Percentiles rank a stretch among this genome's conserved stretches.
These are phyloP conservation scores for Lolium multiflorum DNA, from an alignment of 176 grass and related monocot genomes.

Conservation along the genomic window DNA sequence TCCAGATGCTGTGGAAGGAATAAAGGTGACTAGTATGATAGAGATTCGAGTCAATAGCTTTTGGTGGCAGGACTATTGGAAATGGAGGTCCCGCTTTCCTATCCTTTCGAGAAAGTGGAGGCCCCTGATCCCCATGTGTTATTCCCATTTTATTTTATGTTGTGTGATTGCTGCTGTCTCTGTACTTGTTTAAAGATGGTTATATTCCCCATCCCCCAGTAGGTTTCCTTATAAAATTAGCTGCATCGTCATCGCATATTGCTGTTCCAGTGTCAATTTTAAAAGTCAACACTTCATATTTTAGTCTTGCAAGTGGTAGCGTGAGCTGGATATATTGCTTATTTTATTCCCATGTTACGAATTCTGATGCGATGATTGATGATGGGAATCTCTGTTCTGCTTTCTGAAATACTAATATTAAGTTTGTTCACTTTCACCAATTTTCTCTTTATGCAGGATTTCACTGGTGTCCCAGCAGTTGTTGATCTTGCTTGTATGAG, in stretches of 20 bases:
- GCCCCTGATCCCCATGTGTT: slow-evolving; percentile 17
- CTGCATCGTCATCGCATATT: neutral
- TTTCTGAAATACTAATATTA: slow-evolving; percentile 12
- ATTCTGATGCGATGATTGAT: slow-evolving; percentile 9
- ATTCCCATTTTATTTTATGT: slow-evolving; percentile 4
- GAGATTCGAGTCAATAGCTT: slow-evolving; percentile 49
- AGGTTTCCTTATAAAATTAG: slow-evolving; percentile 36
- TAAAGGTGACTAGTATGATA: slow-evolving; percentile 31
- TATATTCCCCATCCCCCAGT: neutral
- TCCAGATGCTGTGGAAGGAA: slow-evolving; percentile 32
- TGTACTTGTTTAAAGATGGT: slow-evolving; percentile 34
- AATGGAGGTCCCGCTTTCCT: slow-evolving; percentile 39
- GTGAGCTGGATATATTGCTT: slow-evolving; percentile 21
- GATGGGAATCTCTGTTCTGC: neutral
- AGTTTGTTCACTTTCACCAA: slow-evolving; percentile 9
- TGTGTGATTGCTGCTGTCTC: slow-evolving; percentile 36
- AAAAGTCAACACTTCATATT: slow-evolving; percentile 22
- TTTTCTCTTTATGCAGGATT: slow-evolving; percentile 66
- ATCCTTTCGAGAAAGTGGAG: slow-evolving; percentile 50
- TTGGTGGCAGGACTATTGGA: slow-evolving; percentile 44
- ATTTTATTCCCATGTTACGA: slow-evolving; percentile 22
- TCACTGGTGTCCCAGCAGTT: slow-evolving; percentile 94
- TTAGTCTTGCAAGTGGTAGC: slow-evolving; percentile 30
- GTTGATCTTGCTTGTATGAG: slow-evolving; percentile 99
- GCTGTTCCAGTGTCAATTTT: neutral